phyloP scores from a whole-genome alignment of 495 filamentous ascomycete genomes.

The Venustampulla echinocandica region DNA sequence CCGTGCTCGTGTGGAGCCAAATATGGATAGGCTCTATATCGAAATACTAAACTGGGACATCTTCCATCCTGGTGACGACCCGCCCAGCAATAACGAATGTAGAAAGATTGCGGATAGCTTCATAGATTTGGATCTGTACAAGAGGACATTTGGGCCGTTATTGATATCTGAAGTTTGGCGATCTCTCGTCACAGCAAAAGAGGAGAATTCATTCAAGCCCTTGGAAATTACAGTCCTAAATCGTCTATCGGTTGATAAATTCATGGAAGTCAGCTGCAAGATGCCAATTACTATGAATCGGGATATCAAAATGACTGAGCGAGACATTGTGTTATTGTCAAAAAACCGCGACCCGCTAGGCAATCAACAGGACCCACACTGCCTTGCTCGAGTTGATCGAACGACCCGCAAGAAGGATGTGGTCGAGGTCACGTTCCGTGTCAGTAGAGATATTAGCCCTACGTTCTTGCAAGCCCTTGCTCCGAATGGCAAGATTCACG shows the following conservation, averaged over 20 bases:
- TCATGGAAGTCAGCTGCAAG: constrained; percentile 79
- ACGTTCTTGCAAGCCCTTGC: constrained; percentile 37
- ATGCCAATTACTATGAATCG: constrained; percentile 61
- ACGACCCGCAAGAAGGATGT: constrained; percentile 69
- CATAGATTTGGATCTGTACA: constrained; percentile 65
- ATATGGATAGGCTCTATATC: constrained; percentile 76
- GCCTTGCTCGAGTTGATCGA: constrained; percentile 73
- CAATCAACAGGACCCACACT: constrained; percentile 58
- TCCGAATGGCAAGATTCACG: constrained; percentile 58
- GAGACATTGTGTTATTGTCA: constrained; percentile 81
- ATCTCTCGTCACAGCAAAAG: constrained; percentile 78
- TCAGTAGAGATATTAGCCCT: constrained; percentile 50
- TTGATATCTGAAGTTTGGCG: constrained; percentile 94
- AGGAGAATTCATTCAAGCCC: constrained; percentile 68
- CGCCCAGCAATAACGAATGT: constrained; percentile 66
- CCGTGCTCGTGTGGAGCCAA: constrained; percentile 83
- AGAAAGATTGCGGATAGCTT: constrained; percentile 68
- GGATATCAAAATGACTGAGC: constrained; percentile 66
- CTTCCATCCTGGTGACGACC: constrained; percentile 76
- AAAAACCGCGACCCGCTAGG: constrained; percentile 56
- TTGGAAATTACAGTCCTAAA: constrained; percentile 80
- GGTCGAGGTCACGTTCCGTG: constrained; percentile 75
- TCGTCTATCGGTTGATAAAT: constrained; percentile 82
- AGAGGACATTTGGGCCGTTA: constrained; percentile 81
- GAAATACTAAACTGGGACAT: constrained; percentile 88